phyloP scores from a whole-genome alignment of 2,329 filamentous ascomycete genomes.

The Paecilomyces formosus region DNA sequence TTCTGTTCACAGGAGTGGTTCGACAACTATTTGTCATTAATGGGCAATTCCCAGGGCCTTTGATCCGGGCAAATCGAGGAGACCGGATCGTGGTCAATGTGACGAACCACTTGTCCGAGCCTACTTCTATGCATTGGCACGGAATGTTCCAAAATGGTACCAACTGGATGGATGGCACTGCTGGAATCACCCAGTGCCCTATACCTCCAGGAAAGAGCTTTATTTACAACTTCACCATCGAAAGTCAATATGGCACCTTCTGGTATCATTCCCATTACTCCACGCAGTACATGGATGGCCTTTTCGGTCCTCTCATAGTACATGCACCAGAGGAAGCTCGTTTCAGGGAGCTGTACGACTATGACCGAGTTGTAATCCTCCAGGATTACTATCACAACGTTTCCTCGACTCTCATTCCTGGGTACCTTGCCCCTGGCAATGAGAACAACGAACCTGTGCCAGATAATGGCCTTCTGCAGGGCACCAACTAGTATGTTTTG shows the following conservation, averaged over 20 bases:
- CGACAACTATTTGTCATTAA: constrained; percentile 15
- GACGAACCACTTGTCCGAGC: constrained; percentile 2
- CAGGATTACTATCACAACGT: constrained; percentile 15
- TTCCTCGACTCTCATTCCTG: constrained; percentile 8
- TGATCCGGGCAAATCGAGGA: constrained; percentile 18
- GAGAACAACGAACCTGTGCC: constrained; percentile 7
- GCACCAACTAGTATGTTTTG: constrained; percentile 3
- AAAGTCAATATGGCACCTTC: constrained; percentile 26
- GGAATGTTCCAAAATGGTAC: constrained; percentile 25
- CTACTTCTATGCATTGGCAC: constrained; percentile 37
- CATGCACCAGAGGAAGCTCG: constrained; percentile 3
- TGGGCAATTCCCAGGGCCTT: constrained; percentile 15
- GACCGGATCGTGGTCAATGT: constrained; percentile 12
- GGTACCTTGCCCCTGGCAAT: constrained; percentile 16
- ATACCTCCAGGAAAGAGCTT: constrained; percentile 34
- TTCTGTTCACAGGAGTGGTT: constrained; percentile 4
- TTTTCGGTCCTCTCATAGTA: background rate
- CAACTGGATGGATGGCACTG: constrained; percentile 35
- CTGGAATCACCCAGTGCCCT: constrained; percentile 32
- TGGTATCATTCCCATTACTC: constrained; percentile 30
- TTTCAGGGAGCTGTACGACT: constrained; percentile 6
- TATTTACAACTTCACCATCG: constrained; percentile 29
- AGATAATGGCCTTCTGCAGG: constrained; percentile 4
- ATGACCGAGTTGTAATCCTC: constrained; percentile 13
- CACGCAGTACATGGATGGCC: background rate